Base-by-base conservation (phyloP, 352 stramenopile species). In the Hyphochytrium catenoides region DNA sequence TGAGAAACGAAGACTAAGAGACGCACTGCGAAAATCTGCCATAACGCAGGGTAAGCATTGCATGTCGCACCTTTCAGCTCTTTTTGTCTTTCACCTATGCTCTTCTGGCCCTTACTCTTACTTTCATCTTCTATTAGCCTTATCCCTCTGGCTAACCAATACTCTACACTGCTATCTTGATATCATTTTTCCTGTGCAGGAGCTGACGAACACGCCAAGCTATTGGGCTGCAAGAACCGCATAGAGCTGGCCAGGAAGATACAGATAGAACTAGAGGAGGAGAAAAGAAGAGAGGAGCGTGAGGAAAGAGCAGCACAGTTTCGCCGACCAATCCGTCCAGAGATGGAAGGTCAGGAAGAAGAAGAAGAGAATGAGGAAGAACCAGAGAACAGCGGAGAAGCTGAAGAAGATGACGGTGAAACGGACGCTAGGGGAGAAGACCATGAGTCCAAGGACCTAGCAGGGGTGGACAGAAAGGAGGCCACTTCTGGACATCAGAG, bases 171-270 rank as follows among this genome's bases (percentile, higher is more conserved):
- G n/a, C n/a, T n/a, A n/a, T n/a, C n/a, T n/a, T n/a, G n/a, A n/a
- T n/a, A n/a, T n/a, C n/a, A n/a, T n/a, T n/a, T n/a, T 30, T 30
- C 26, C 15, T 11, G 18, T 16, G n/a, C 7, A 60, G 52, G 51
- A 14, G 58, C 61, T 3, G 47, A 69, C 26, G 54, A 56, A 11
- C 63, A 63, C 48, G 68, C 68, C 44, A 74, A 74, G 46, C 22
- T 75, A 3, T 79, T 83, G 41, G 68, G 68, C 3, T 77, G 76
- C 41, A 35, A 40, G 14, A 77, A 45, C 30, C 72, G 69, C 38
- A 59, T 76, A 28, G 59, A 74, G 29, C 68, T 79, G 35, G 34
- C 77, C 8, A 48, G 64, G 43, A 57, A 64, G 44, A 43, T 48
- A 33, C 67, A 63, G 39, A 67, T 82, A 26, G 33, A 57, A 6